Conservation (phyloP, 306 rosid species). For the Quercus alba region DNA sequence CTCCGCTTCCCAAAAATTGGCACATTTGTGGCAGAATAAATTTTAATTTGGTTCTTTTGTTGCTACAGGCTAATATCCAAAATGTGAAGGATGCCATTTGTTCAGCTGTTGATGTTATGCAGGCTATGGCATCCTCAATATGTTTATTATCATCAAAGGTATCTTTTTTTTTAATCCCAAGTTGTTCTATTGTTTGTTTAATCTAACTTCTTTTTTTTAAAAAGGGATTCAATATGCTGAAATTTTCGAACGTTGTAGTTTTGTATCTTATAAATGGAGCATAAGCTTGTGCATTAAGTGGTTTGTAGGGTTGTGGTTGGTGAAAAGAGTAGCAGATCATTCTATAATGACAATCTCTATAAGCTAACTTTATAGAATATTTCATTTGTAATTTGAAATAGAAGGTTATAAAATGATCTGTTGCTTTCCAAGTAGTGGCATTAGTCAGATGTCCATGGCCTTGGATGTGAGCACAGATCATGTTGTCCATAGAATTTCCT, state of each 20-base stretch:
- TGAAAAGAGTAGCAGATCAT: too few species aligned
- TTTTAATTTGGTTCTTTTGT: slow-evolving; percentile 1
- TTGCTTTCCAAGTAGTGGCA: neutral
- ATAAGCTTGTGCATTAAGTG: neutral
- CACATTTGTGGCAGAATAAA: neutral
- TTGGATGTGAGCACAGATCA: neutral
- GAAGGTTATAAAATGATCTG: neutral
- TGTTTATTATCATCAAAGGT: slow-evolving; percentile 71
- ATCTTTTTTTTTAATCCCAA: neutral
- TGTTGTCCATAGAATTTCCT: neutral
- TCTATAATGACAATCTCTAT: too few species aligned
- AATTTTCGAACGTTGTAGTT: neutral
- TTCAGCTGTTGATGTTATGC: slow-evolving; percentile 95
- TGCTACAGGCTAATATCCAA: slow-evolving; percentile 64
- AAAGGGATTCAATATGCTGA: neutral
- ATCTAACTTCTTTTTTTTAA: neutral
- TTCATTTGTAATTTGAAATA: neutral
- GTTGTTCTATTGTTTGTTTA: neutral
- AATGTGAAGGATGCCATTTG: slow-evolving; percentile 79
- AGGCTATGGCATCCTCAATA: slow-evolving; percentile 84
- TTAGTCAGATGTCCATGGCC: neutral
- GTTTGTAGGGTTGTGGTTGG: too few species aligned
- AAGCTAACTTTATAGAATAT: too few species aligned
- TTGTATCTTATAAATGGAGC: neutral
- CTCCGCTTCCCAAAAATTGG: neutral